These are phyloP conservation scores for Neonectria sp. DNA, from an alignment of 2,329 filamentous ascomycete species.

Conservation along the genomic window DNA sequence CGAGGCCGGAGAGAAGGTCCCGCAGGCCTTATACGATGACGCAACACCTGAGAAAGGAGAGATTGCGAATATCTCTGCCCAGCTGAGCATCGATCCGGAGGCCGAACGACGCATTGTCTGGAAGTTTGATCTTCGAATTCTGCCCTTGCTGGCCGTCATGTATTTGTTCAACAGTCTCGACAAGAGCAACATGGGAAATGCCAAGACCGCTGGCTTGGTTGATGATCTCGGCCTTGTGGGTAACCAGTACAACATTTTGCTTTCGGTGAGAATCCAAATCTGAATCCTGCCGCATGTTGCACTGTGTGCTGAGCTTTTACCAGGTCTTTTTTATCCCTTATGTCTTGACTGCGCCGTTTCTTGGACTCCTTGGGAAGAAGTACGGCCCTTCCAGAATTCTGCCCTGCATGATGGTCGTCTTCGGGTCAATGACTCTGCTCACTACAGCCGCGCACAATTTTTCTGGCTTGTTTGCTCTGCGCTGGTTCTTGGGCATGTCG, in stretches of 20 bases:
- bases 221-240: slow-evolving; percentile 22
- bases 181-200: slow-evolving; percentile 33
- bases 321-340: slow-evolving; percentile 81
- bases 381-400: slow-evolving; percentile 77
- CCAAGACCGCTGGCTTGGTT: slow-evolving; percentile 24
- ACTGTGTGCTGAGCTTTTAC: neutral
- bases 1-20: slow-evolving; percentile 23
- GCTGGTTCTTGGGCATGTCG: slow-evolving; percentile 67
- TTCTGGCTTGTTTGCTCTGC: slow-evolving; percentile 64
- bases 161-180: slow-evolving; percentile 32
- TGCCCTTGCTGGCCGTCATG: slow-evolving; percentile 28
- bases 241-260: slow-evolving; percentile 30
- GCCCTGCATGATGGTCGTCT: slow-evolving; percentile 80
- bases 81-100: slow-evolving; percentile 27
- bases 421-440: slow-evolving; percentile 77
- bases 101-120: slow-evolving; percentile 23
- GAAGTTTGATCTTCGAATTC: slow-evolving; percentile 30
- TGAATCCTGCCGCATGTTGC: too few relatives aligned
- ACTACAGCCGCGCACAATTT: slow-evolving; percentile 67
- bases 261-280: slow-evolving; percentile 16
- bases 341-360: slow-evolving; percentile 75
- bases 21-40: slow-evolving; percentile 13
- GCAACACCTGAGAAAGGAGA: slow-evolving; percentile 24
- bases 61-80: slow-evolving; percentile 23
- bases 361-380: slow-evolving; percentile 77